Conservation (phyloP, 805 yeast genomes). For the Hanseniaspora taiwanica region DNA sequence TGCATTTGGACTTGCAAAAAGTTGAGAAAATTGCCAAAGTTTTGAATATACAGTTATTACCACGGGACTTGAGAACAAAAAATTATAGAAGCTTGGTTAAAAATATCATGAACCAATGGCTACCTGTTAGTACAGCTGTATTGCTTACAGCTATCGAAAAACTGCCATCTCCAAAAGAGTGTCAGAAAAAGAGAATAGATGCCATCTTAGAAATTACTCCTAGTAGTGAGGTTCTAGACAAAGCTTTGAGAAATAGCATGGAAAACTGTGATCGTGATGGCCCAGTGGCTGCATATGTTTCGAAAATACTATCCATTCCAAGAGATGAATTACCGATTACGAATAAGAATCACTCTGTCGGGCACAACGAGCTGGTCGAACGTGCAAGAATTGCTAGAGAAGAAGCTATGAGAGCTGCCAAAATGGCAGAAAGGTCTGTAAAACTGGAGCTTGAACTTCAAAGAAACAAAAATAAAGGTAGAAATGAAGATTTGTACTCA, state of each 20-base stretch:
- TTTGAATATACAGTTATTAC: conserved; percentile 50
- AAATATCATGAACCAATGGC: conserved; percentile 79
- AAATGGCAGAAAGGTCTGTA: conserved; percentile 29
- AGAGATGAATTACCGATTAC: conserved; percentile 62
- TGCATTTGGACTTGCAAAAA: conserved; percentile 41
- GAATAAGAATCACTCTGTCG: conserved; percentile 25
- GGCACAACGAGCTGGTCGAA: conserved; percentile 48
- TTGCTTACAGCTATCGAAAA: conserved; percentile 73
- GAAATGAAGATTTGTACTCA: conserved; percentile 7
- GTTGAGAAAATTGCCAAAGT: conserved; percentile 64
- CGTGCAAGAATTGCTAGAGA: conserved; percentile 52
- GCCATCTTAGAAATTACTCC: conserved; percentile 32
- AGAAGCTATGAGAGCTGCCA: conserved; percentile 57
- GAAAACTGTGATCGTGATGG: conserved; percentile 52
- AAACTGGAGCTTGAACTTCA: conserved; percentile 8
- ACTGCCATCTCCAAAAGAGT: conserved; percentile 67
- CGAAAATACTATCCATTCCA: conserved; percentile 81
- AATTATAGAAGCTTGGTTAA: conserved; percentile 54
- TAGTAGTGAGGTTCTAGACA: conserved; percentile 31
- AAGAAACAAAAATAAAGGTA: no score
- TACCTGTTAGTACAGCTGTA: conserved; percentile 81
- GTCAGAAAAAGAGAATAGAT: conserved; percentile 64
- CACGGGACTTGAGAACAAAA: conserved; percentile 68
- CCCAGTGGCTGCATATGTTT: conserved; percentile 63
- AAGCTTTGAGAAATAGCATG: conserved; percentile 41